phyloP scores from a whole-genome alignment of 352 stramenopile species.

The Globisporangium megalacanthum region DNA sequence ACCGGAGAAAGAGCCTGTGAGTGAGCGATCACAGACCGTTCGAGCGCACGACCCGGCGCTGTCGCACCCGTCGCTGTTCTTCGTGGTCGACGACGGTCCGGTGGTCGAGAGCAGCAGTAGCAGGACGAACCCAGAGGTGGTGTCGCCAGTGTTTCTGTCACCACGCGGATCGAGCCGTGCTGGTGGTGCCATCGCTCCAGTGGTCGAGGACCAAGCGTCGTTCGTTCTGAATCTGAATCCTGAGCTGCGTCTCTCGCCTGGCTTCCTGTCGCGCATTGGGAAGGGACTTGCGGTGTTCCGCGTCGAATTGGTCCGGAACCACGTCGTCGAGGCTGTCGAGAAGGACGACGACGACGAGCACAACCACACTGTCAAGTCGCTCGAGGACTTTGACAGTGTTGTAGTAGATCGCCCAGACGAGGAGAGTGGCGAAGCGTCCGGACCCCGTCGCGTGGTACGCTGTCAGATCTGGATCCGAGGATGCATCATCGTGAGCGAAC shows the following conservation, averaged over 20 bases:
- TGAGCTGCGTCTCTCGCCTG: conserved; percentile 67
- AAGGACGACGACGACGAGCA: neutral
- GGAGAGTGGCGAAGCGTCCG: neutral
- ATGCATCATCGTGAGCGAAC: conserved; percentile 42
- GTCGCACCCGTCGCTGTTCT: conserved; percentile 13
- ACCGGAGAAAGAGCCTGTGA: neutral
- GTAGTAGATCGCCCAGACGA: neutral
- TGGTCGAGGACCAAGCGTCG: conserved; percentile 25
- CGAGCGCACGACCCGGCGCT: conserved; percentile 5
- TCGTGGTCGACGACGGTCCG: conserved; percentile 5
- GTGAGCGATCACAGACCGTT: neutral
- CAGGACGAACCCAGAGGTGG: neutral
- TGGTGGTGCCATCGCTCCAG: neutral
- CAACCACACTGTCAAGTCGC: conserved; percentile 11
- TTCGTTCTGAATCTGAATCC: conserved; percentile 85
- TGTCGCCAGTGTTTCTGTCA: conserved; percentile 18
- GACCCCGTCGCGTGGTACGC: conserved; percentile 12
- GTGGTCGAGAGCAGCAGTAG: neutral
- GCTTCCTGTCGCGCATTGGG: conserved; percentile 67
- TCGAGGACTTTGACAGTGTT: conserved; percentile 10
- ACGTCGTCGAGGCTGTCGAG: neutral
- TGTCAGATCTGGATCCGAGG: conserved; percentile 77
- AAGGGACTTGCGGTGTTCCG: conserved; percentile 70
- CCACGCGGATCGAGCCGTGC: neutral
- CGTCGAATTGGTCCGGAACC: conserved; percentile 44